A percentile compares a stretch with the other conserved stretches of the same genome.
phyloP scores from a whole-genome alignment of 179 eudicot species.

The Silene vulgaris region DNA sequence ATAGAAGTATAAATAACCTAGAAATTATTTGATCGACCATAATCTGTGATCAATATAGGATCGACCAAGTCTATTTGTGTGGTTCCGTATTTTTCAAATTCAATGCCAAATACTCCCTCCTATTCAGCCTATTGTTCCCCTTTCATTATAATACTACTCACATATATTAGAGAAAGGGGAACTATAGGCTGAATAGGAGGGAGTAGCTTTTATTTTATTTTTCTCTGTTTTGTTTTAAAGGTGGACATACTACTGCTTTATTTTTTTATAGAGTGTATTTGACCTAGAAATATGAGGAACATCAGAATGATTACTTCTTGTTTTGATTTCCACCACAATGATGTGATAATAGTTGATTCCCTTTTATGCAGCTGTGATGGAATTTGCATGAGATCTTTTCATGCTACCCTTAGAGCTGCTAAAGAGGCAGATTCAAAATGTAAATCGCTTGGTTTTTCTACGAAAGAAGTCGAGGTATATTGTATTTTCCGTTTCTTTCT shows the following conservation, averaged over 20 bases:
- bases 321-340: constrained; percentile 1
- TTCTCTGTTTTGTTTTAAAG: neutral
- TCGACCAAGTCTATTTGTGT: no score
- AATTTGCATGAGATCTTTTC: constrained; percentile 88
- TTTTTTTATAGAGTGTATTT: neutral
- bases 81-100: no score
- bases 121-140: no score
- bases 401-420: constrained; percentile 60
- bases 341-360: constrained; percentile 7
- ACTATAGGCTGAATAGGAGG: no score
- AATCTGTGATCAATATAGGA: no score
- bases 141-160: no score
- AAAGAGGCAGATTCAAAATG: constrained; percentile 54
- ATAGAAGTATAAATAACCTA: no score
- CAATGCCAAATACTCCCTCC: no score
- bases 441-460: constrained; percentile 55
- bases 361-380: constrained; percentile 73
- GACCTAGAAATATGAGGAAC: neutral
- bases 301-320: neutral
- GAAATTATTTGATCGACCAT: no score
- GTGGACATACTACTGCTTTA: neutral
- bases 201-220: neutral
- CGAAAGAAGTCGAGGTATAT: constrained; percentile 60
- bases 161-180: no score
- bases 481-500: constrained; percentile 11